Evolutionary conservation across 257 asterid species (phyloP), one percentile per base, ranked within the genome.

Genomic region (Penstemon eatonii): DNA sequence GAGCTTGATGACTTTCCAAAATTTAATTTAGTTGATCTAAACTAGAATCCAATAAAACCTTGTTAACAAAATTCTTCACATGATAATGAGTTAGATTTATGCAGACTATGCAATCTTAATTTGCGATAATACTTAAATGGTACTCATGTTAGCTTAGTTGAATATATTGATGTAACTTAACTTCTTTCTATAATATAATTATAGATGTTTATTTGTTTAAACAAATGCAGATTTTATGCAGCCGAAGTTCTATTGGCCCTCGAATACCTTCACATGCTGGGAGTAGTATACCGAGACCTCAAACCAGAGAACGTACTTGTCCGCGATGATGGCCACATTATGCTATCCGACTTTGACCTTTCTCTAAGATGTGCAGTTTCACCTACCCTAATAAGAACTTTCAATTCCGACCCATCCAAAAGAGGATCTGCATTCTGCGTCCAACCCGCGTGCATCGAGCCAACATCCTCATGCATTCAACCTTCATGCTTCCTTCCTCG

Each of bases 181-280:
- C 33, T 25, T 25, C 33, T 25, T 25, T 25, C 33, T 25, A 25
- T 25, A 25, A 25, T 25, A 3, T 37, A 49, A 44, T 13, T 13
- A 3, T 68, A 41, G 44, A 7, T 5, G 18, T 60, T 41, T 38
- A 36, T 41, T 49, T n/a, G 13, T 59, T 56, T 41, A 41, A 10
- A 25, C 38, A 37, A 10, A 62, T 63, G 47, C 88, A 89, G 96
- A 78, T 89, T 89, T 71, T 89, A 89, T 54, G 95, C 95, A 56
- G 96, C 96, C 4, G 96, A 89, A 77, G 96, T 85, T 80, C 82
- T 87, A n/a, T 71, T 89, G 81, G 90, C 96, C 12, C 87, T 89
- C 3, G 96, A 89, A 80, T 89, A 89, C 78, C 91, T 89, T 63
- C 96, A 89, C 82, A 86, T 90, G 96, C 85, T 90, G 36, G 97